Evolutionary conservation across 192 early-diverging fungal species (phyloP), one percentile per base, ranked within the genome.

Genomic region (Dissophora ornata): DNA sequence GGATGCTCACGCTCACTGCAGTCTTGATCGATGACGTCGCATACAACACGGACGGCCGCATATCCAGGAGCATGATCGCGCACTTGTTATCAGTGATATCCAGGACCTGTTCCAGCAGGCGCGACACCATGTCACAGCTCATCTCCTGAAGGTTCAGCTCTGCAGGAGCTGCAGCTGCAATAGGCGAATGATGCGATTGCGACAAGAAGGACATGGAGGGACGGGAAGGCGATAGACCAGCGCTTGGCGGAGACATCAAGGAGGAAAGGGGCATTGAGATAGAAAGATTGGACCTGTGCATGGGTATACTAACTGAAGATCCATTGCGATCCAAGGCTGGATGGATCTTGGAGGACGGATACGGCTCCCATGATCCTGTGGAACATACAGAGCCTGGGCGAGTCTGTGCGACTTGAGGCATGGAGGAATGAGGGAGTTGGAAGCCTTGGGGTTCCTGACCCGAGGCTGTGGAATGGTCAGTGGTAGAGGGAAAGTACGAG

Each of bases 1-100:
- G 90, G 11, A 90, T 80, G 46, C 83, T 87, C 46, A 96, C 81
- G 65, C 84, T 92, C 28, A 95, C 80, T 9, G 91, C 88, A 1
- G 70, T 64, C 26, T 65, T 61, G 26, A 95, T 86, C 24, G 81
- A 84, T 19, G 81, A 69, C 1, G 62, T 50, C 22, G 85, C 64
- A 61, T 86, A 89, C 11, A 84, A 85, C 10, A 81, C 75, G 50
- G 87, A 89, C 6, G 86, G 79, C 32, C 93, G 90, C 73, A 93
- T 85, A 62, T 95, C 94, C 40, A 95, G 68, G 1, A 90, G 66
- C 50, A 93, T 79, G 36, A 89, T 54, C 1, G 71, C 54, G 52
- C 56, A 53, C 50, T 67, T 63, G 30, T 62, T 22, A 32, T 54
- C 57, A 28, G 19, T 44, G 7, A 33, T 25, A n/a, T 42, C 18